phyloP scores from a whole-genome alignment of 352 stramenopile genomes.

The Albugo laibachii region DNA sequence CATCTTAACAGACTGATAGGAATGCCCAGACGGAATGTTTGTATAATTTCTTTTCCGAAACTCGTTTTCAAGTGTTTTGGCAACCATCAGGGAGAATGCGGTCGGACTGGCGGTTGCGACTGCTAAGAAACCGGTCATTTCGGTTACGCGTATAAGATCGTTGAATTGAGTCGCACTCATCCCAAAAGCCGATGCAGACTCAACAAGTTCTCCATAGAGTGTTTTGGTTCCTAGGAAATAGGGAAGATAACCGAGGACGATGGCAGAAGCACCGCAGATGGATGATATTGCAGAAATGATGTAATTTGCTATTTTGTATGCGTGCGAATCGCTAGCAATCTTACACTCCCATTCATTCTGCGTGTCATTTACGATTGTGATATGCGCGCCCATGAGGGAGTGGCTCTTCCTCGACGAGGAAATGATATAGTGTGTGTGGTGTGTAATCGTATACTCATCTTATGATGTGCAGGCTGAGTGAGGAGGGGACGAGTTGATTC shows the following conservation, averaged over 20 bases:
- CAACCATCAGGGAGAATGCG: not conserved
- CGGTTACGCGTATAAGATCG: not conserved
- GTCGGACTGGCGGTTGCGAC: not conserved
- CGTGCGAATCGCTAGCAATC: slow-evolving; percentile 18
- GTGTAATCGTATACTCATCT: too few relatives aligned
- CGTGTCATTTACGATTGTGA: slow-evolving; percentile 28
- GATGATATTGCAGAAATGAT: slow-evolving; percentile 9
- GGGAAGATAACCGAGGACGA: slow-evolving; percentile 9
- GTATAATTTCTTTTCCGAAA: slow-evolving; percentile 16
- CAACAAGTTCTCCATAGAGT: too few relatives aligned
- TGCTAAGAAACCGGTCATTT: not conserved
- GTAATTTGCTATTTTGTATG: slow-evolving; percentile 17
- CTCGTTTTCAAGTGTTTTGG: slow-evolving; percentile 1
- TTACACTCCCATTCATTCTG: slow-evolving; percentile 17
- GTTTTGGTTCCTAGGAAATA: too few relatives aligned
- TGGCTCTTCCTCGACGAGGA: too few relatives aligned
- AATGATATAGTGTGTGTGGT: too few relatives aligned
- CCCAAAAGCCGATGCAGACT: not conserved
- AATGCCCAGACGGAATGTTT: slow-evolving; percentile 11
- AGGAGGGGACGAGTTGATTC: too few relatives aligned
- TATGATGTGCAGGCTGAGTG: too few relatives aligned
- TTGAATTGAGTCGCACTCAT: not conserved
- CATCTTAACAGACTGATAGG: slow-evolving; percentile 20
- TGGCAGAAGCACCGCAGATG: slow-evolving; percentile 4
- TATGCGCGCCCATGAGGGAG: slow-evolving; percentile 17